A percentile compares a stretch with the other conserved stretches of the same genome.
These are phyloP conservation scores for Rhizopogon vinicolor DNA, from an alignment of 768 basidiomycete genomes.

Conservation along the genomic window DNA sequence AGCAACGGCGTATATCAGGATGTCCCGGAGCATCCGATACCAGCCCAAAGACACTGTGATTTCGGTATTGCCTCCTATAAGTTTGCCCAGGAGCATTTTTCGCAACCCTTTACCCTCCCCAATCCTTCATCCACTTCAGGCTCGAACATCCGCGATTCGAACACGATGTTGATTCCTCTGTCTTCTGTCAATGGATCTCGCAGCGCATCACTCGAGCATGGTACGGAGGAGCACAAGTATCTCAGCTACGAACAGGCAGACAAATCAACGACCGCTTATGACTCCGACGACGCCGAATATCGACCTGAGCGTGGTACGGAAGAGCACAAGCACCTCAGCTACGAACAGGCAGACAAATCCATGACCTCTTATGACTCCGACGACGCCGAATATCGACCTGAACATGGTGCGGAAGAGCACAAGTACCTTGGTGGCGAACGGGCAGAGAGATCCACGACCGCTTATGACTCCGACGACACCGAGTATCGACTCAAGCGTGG, in stretches of 20 bases:
- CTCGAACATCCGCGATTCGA: slow-evolving; percentile 8
- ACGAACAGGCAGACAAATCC: neutral
- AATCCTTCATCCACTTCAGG: slow-evolving; percentile 14
- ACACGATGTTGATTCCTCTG: neutral
- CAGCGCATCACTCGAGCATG: neutral
- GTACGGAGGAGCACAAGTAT: slow-evolving; percentile 1
- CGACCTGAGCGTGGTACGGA: slow-evolving; percentile 1
- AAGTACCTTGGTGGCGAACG: neutral
- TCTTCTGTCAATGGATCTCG: neutral
- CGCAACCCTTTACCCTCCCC: slow-evolving; percentile 11
- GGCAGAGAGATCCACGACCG: neutral
- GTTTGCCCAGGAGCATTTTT: slow-evolving; percentile 4
- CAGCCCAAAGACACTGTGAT: neutral
- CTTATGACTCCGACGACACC: too few relatives aligned
- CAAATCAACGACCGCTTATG: neutral
- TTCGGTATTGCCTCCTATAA: neutral
- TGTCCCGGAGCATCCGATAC: neutral
- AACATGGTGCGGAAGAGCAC: neutral
- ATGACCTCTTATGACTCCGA: too few relatives aligned
- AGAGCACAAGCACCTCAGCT: slow-evolving; percentile 2
- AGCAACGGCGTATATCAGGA: slow-evolving; percentile 10
- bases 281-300: too few relatives aligned
- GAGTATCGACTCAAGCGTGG: neutral
- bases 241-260: neutral
- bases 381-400: neutral